A percentile compares a stretch with the other conserved stretches of the same genome.
Evolutionary conservation across 1,284 basidiomycete genomes (phyloP).

Genomic region (Heterobasidion occidentale): DNA sequence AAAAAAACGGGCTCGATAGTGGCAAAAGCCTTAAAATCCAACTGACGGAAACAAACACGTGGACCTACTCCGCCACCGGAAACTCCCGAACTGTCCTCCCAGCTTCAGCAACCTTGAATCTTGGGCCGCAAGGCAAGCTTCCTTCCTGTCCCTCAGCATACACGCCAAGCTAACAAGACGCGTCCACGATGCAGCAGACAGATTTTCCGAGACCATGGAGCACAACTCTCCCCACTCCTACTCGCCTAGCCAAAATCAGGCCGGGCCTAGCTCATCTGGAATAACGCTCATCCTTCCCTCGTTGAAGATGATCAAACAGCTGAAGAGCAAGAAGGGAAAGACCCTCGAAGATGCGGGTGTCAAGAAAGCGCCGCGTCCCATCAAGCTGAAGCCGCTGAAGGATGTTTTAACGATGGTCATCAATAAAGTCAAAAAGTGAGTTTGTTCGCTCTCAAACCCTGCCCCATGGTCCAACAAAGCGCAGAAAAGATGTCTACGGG

Average conservation of each 20-base stretch:
- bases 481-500: constrained; percentile 79
- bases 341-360: constrained; percentile 15
- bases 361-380: constrained; percentile 35
- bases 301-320: constrained; percentile 24
- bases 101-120: not conserved
- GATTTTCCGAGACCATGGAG: not conserved
- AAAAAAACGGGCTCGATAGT: no score
- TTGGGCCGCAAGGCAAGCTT: not conserved
- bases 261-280: constrained; percentile 13
- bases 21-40: no score
- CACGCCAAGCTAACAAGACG: no score
- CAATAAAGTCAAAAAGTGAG: constrained; percentile 65
- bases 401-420: constrained; percentile 66
- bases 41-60: not conserved
- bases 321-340: constrained; percentile 24
- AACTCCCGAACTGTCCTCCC: not conserved
- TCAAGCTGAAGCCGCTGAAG: constrained; percentile 71
- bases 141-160: not conserved
- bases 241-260: constrained; percentile 4
- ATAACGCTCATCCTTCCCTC: constrained; percentile 27
- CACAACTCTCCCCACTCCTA: not conserved
- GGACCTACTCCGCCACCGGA: no score
- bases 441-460: not conserved
- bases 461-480: no score
- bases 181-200: no score